Conservation (phyloP, 2,329 filamentous ascomycete species). For the Salinomyces thailandicus region DNA sequence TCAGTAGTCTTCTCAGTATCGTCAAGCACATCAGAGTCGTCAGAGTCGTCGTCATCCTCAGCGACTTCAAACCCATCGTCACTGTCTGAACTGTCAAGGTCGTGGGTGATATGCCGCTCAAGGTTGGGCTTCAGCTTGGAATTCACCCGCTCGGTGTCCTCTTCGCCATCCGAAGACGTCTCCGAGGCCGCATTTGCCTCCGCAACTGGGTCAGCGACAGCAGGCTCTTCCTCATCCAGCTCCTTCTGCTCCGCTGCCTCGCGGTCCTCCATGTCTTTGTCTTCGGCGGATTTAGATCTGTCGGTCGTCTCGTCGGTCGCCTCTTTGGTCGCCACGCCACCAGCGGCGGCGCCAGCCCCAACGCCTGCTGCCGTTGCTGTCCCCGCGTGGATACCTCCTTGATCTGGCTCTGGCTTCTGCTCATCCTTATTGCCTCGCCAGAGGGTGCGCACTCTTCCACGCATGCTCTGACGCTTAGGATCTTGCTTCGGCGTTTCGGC, state of each 20-base stretch:
- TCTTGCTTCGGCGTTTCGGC: not conserved
- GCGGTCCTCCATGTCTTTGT: slow-evolving; percentile 2
- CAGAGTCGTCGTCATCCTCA: not conserved
- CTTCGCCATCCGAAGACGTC: not conserved
- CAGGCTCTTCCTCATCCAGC: not conserved
- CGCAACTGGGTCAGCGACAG: not conserved
- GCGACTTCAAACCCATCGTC: slow-evolving; percentile 1
- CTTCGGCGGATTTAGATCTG: slow-evolving; percentile 5
- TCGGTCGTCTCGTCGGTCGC: slow-evolving; percentile 3
- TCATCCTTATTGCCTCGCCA: not conserved
- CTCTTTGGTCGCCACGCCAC: slow-evolving; percentile 10
- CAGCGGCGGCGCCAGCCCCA: not conserved
- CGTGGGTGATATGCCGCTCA: slow-evolving; percentile 4
- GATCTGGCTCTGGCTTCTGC: not conserved
- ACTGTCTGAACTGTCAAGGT: slow-evolving; percentile 3
- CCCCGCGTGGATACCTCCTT: not conserved
- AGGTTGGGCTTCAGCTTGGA: slow-evolving; percentile 2
- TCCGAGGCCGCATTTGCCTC: not conserved
- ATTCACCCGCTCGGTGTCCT: slow-evolving; percentile 3
- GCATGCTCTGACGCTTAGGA: not conserved
- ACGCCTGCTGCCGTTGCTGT: not conserved
- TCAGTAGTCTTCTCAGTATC: slow-evolving; percentile 7
- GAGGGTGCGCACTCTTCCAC: not conserved
- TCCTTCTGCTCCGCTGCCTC: not conserved
- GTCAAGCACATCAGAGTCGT: slow-evolving; percentile 5